Percentiles rank a stretch among this genome's conserved stretches.
Evolutionary conservation across 2,329 filamentous ascomycete species (phyloP).

Genomic region (Clarireedia sp.): DNA sequence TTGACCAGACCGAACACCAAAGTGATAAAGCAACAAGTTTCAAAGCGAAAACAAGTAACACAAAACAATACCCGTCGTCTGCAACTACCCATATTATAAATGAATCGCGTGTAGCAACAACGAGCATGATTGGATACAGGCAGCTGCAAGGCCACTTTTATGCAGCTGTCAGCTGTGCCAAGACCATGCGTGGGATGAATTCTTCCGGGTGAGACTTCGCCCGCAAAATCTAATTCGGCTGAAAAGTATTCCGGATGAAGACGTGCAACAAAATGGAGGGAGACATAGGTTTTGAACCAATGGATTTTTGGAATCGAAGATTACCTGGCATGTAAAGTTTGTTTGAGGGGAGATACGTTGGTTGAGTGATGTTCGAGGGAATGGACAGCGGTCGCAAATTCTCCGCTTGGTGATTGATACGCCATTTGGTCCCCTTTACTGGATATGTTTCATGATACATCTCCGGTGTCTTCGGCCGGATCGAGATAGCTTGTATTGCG

Average conservation of each 20-base stretch:
- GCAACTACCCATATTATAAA: neutral
- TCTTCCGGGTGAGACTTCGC: conserved; percentile 6
- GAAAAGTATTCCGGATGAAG: conserved; percentile 9
- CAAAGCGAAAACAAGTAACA: too few relatives aligned
- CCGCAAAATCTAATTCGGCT: conserved; percentile 3
- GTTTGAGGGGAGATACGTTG: too few relatives aligned
- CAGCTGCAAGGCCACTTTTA: neutral
- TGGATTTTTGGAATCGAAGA: neutral
- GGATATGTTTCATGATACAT: too few relatives aligned
- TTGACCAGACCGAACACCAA: neutral
- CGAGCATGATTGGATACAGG: neutral
- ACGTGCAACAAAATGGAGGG: conserved; percentile 4
- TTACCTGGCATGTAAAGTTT: neutral
- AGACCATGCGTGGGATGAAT: neutral
- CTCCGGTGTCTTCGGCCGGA: too few relatives aligned
- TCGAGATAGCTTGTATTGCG: too few relatives aligned
- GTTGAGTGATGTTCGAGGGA: too few relatives aligned
- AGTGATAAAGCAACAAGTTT: neutral
- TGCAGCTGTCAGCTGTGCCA: conserved; percentile 4
- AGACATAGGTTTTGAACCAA: neutral
- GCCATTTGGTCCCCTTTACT: too few relatives aligned
- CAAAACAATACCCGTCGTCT: neutral
- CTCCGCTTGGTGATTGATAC: too few relatives aligned
- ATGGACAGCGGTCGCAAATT: too few relatives aligned
- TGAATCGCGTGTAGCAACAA: neutral